Percentiles rank a stretch among this genome's conserved stretches.
These are phyloP conservation scores for Daldinia vernicosa DNA, from an alignment of 495 filamentous ascomycete species.

Conservation along the genomic window DNA sequence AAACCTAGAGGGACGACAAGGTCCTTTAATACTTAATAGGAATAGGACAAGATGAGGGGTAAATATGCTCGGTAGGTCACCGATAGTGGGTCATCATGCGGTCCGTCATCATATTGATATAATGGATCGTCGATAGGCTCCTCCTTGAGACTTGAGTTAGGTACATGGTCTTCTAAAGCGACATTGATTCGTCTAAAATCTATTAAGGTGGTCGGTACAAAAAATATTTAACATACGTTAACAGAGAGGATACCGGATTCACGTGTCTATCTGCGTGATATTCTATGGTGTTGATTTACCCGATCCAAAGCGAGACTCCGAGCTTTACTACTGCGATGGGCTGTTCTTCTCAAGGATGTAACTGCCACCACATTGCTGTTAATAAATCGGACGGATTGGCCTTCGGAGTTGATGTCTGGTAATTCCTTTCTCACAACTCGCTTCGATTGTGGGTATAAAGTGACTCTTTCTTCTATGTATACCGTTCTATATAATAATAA, in stretches of 20 bases:
- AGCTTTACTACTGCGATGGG: background rate
- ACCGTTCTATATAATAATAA: background rate
- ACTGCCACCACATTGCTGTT: background rate
- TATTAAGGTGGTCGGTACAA: too few relatives aligned
- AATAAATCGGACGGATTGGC: background rate
- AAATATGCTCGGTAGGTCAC: slow-evolving; percentile 10
- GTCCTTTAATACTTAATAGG: slow-evolving; percentile 18
- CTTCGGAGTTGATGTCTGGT: background rate
- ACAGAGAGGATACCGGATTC: background rate
- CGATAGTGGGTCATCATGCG: slow-evolving; percentile 33
- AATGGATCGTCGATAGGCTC: slow-evolving; percentile 17
- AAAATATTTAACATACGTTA: background rate
- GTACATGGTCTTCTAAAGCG: background rate
- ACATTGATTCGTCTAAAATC: background rate
- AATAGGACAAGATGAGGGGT: slow-evolving; percentile 30
- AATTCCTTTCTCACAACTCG: background rate
- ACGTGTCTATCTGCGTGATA: background rate
- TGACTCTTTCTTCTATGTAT: too few relatives aligned
- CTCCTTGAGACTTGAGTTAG: background rate
- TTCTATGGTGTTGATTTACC: background rate
- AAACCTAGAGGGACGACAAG: background rate
- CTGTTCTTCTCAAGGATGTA: background rate
- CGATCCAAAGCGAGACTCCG: background rate
- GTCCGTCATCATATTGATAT: slow-evolving; percentile 31
- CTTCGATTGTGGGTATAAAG: background rate